These are phyloP conservation scores for Talaromyces trachyspermus DNA, from an alignment of 495 filamentous ascomycete species.

Conservation along the genomic window DNA sequence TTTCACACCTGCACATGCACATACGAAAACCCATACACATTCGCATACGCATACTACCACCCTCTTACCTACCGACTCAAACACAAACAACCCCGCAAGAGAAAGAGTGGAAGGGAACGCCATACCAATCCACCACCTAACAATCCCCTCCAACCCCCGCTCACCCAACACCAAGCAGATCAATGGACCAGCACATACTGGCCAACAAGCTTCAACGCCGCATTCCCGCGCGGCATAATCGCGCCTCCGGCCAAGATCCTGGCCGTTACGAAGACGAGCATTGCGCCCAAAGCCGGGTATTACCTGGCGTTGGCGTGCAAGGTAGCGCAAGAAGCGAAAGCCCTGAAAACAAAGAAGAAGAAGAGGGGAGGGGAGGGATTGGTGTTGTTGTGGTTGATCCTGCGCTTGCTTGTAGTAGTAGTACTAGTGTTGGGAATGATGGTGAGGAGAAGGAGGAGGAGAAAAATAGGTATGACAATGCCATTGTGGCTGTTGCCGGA, in stretches of 20 bases:
- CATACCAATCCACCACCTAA: conserved; percentile 36
- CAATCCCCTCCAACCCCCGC: conserved; percentile 71
- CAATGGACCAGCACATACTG: conserved; percentile 72
- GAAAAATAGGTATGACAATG: no score
- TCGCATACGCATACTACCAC: conserved; percentile 24
- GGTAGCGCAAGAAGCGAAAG: conserved; percentile 50
- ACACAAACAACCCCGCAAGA: no score
- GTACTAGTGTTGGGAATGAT: conserved; percentile 10
- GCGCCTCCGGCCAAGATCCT: conserved; percentile 49
- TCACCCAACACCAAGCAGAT: conserved; percentile 64
- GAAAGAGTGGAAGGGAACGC: conserved; percentile 24
- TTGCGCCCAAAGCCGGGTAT: conserved; percentile 42
- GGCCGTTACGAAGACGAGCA: conserved; percentile 47
- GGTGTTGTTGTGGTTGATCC: conserved; percentile 79
- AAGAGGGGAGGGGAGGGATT: conserved; percentile 59
- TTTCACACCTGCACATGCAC: conserved; percentile 19
- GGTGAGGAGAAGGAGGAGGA: conserved; percentile 18
- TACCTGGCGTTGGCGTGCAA: conserved; percentile 64
- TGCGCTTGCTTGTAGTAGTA: conserved; percentile 21
- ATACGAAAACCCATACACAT: conserved; percentile 2
- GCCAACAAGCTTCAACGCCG: conserved; percentile 85
- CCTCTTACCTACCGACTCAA: no score
- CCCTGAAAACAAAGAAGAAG: no score
- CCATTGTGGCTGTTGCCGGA: conserved; percentile 64
- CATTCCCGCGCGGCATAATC: conserved; percentile 39